phyloP scores from a whole-genome alignment of 106 monocot genomes.

The Hemerocallis citrina region DNA sequence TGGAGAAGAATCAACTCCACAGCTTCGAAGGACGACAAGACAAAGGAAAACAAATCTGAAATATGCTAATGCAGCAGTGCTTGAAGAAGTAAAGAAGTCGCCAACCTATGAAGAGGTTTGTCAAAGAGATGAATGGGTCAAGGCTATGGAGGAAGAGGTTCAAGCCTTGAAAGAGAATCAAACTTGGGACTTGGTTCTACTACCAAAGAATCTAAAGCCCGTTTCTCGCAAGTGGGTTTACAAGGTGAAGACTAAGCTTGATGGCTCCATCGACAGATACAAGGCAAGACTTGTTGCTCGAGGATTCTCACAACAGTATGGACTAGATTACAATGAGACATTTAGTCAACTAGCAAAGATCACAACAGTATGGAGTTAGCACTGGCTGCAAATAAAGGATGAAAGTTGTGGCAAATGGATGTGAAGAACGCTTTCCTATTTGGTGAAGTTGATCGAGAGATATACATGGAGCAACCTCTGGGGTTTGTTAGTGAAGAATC shows the following conservation, averaged over 20 bases:
- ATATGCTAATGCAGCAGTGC: neutral
- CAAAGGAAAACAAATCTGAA: neutral
- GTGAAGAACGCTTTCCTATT: constrained; percentile 20
- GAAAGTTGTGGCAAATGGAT: constrained; percentile 20
- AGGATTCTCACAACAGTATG: neutral
- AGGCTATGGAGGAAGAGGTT: too few species aligned
- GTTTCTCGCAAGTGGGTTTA: constrained; percentile 2
- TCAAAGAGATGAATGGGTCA: too few species aligned
- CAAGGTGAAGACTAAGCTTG: neutral
- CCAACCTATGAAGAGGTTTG: too few species aligned
- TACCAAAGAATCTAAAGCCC: neutral
- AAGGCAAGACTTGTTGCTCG: neutral
- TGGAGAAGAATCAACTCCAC: too few species aligned
- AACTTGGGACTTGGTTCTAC: too few species aligned
- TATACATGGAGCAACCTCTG: constrained; percentile 17
- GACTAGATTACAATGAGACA: neutral
- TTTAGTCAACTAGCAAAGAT: neutral
- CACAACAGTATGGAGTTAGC: neutral
- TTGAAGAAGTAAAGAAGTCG: too few species aligned
- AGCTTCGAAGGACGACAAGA: neutral
- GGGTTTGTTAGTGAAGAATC: neutral
- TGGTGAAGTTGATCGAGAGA: constrained; percentile 11
- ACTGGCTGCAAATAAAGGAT: constrained; percentile 2
- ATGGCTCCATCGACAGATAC: neutral
- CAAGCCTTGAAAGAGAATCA: too few species aligned